Base-by-base conservation (phyloP, 2,329 filamentous ascomycete species). In the Moelleriella libera region DNA sequence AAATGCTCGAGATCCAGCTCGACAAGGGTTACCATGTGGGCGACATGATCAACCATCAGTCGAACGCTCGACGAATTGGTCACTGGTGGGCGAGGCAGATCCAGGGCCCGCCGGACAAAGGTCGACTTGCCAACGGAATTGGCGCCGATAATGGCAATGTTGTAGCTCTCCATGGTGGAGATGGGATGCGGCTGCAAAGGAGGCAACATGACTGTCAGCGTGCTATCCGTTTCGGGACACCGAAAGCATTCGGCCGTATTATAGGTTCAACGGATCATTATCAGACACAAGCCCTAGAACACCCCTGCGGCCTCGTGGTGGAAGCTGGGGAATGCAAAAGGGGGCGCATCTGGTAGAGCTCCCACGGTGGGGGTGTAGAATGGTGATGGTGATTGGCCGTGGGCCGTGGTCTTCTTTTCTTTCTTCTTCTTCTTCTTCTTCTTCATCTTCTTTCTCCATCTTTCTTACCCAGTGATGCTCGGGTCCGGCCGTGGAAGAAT, bases 1-100 rank as follows among this genome's bases (percentile, higher is more conserved):
- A 83, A 80, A 53, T 72, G 75, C 56, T 82, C 78, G 51, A 82
- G 70, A 55, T 83, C 78, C 55, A 84, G 68, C 64, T 85, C 81
- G 56, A 83, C 71, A 32, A 84, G 64, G 41, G 73, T 80, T 48
- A 83, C 76, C 45, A 70, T 67, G 55, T 80, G 76, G 40, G 70
- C 68, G 44, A 71, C 63, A 57, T 74, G 74, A 50, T 83, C 80
- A 51, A 83, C 68, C 41, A 72, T 66, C 57, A 80, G 71, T 52
- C 74, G 76, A 48, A 75, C 68, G 52, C 69, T 75, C 39, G 76
- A 77, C 48, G 74, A 67, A 58, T 74, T 74, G 28, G 70, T 67
- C 45, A 68, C 70, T 32, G 78, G 75, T 8, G 71, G 68, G 21
- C 71, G 65, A 40, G 71, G 61, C 28, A 81, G 63, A 47, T 76